Conservation (phyloP, 23 red algal species). For the Gracilaria vermiculophylla region DNA sequence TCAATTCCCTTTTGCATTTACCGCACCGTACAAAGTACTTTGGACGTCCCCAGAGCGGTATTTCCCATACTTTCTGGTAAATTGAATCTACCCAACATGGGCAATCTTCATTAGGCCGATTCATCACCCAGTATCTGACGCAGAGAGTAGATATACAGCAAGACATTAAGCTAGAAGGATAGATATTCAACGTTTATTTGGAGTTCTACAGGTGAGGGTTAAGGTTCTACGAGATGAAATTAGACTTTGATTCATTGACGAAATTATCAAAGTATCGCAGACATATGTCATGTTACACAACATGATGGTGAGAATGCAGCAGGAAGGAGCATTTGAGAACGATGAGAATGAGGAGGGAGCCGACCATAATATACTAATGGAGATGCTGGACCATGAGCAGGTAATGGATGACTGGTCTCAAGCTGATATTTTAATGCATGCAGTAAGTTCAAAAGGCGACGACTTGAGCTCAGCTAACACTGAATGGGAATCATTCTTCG, state of each 20-base stretch:
- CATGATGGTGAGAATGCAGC: conserved; percentile 29
- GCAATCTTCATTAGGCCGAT: conserved; percentile 17
- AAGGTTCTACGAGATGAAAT: not conserved
- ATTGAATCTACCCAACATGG: conserved; percentile 20
- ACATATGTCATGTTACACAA: conserved; percentile 38
- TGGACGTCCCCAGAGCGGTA: not conserved
- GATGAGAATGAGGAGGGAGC: conserved; percentile 7
- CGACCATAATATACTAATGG: not conserved
- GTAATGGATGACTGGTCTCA: not conserved
- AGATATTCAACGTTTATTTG: conserved; percentile 7
- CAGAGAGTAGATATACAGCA: conserved; percentile 8
- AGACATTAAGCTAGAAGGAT: not conserved
- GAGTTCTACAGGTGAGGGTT: conserved; percentile 16
- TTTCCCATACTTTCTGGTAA: conserved; percentile 8
- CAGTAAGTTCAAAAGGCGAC: too few relatives aligned
- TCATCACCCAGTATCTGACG: not conserved
- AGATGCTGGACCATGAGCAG: conserved; percentile 35
- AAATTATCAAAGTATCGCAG: conserved; percentile 6
- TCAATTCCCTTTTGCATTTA: not conserved
- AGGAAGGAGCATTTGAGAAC: conserved; percentile 20
- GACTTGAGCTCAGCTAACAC: not conserved
- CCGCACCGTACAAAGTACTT: not conserved
- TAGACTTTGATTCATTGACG: not conserved
- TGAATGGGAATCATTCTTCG: conserved; percentile 24
- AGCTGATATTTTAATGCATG: too few relatives aligned